Evolutionary conservation across 2,329 filamentous ascomycete species (phyloP).

Genomic region (Diaporthe sp.): DNA sequence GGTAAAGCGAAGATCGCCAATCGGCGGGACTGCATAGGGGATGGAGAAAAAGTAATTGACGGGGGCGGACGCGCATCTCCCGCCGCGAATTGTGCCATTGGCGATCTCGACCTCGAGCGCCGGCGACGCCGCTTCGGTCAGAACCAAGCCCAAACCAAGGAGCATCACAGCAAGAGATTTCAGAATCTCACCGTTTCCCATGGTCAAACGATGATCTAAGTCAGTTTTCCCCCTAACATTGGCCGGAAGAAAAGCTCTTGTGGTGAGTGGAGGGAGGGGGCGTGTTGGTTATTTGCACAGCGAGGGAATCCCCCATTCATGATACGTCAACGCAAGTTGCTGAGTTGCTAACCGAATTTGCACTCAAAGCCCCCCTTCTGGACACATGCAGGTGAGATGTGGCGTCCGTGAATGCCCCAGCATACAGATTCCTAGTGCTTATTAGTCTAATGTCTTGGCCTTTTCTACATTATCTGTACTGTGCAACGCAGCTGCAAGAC

Average conservation of each 20-base stretch:
- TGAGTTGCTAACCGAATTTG: too few species aligned
- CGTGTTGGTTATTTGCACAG: background rate
- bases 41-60: slow-evolving; percentile 60
- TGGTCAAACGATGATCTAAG: background rate
- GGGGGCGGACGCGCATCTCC: background rate
- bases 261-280: background rate
- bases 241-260: background rate
- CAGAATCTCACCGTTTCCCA: background rate
- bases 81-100: slow-evolving; percentile 5
- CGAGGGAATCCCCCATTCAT: background rate
- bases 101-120: background rate
- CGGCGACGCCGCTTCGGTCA: background rate
- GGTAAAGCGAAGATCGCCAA: slow-evolving; percentile 59
- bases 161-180: background rate
- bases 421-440: background rate
- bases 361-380: too few species aligned
- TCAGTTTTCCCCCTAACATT: background rate
- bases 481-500: background rate
- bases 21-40: slow-evolving; percentile 61
- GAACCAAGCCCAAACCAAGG: background rate
- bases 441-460: background rate
- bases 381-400: background rate
- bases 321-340: background rate
- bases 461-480: background rate
- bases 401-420: background rate